Base-by-base conservation (phyloP, 1,284 basidiomycete genomes). In the Gastroboletus turbinatus region DNA sequence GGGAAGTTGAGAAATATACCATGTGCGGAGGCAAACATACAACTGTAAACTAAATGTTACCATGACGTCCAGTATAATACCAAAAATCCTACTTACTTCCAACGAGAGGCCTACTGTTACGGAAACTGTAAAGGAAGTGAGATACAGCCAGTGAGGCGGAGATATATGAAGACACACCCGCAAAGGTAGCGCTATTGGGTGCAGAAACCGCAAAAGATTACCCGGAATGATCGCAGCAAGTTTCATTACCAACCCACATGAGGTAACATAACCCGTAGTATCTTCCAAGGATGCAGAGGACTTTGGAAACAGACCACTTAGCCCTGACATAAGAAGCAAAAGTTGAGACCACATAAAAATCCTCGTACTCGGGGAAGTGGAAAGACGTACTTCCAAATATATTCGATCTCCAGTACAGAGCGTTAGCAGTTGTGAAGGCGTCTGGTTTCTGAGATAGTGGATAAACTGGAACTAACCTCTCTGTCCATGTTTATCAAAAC, bases 331-430 rank as follows among this genome's bases (percentile, higher is more conserved):
- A 8, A 16, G 13, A 21, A 16, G 14, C 14, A 16, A 16, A 36
- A 23, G 32, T 36, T 17, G 16, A 11, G 14, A 19, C n/a, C n/a
- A 13, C 4, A 14, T 21, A 10, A 9, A n/a, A n/a, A n/a, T n/a
- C n/a, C 10, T 4, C 25, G 14, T 38, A 38, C 13, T 11, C 1
- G 29, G 17, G 33, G 4, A 39, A 21, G 13, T 10, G 19, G 11
- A 21, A 5, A 19, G 32, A 32, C 54, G 6, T 19, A 56, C 55
- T 29, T 56, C 55, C 55, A 56, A 17, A 56, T 27, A 29, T 57
- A 11, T 21, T 56, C 39, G 0, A 50, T 13, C 55, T 57, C 16
- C 14, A 19, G n/a, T 9, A 10, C 23, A 25, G 19, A 30, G 16
- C 21, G 9, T 55, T 11, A 30, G 32, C 16, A 25, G 19, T 4